A percentile compares a stretch with the other conserved stretches of the same genome.
phyloP scores from a whole-genome alignment of 2,329 filamentous ascomycete species.

The Clonostachys chloroleuca region DNA sequence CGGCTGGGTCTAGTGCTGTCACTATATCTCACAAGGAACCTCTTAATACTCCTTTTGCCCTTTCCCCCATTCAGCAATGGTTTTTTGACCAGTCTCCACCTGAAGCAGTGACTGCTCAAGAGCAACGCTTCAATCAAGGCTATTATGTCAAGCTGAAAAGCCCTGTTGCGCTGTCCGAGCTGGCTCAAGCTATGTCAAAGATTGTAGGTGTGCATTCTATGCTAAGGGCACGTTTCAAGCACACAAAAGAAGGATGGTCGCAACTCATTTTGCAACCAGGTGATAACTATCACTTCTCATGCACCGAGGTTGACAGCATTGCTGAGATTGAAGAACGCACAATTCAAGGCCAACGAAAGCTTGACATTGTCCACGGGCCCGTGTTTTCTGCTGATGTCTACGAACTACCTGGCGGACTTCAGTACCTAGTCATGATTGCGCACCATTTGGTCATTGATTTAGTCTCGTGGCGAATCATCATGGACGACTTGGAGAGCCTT shows the following conservation, averaged over 20 bases:
- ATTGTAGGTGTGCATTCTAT: constrained; percentile 13
- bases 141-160: not conserved
- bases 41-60: constrained; percentile 28
- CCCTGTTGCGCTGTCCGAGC: not conserved
- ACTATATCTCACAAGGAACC: constrained; percentile 35
- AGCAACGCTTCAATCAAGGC: constrained; percentile 3
- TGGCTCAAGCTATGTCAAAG: not conserved
- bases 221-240: constrained; percentile 1
- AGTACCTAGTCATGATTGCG: constrained; percentile 23
- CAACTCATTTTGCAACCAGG: constrained; percentile 1
- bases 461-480: constrained; percentile 39
- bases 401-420: not conserved
- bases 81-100: too few relatives aligned
- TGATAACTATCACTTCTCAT: not conserved
- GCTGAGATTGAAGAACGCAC: constrained; percentile 2
- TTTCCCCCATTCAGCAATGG: constrained; percentile 8
- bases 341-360: too few relatives aligned
- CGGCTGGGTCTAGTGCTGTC: too few relatives aligned
- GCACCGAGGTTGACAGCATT: constrained; percentile 6
- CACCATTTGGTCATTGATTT: constrained; percentile 36
- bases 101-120: too few relatives aligned
- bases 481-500: constrained; percentile 34
- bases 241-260: constrained; percentile 1
- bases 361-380: constrained; percentile 4
- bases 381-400: constrained; percentile 10